Percentiles rank a stretch among this genome's conserved stretches.
Conservation (phyloP, 345 rosid species). For the Citrus trifoliata region DNA sequence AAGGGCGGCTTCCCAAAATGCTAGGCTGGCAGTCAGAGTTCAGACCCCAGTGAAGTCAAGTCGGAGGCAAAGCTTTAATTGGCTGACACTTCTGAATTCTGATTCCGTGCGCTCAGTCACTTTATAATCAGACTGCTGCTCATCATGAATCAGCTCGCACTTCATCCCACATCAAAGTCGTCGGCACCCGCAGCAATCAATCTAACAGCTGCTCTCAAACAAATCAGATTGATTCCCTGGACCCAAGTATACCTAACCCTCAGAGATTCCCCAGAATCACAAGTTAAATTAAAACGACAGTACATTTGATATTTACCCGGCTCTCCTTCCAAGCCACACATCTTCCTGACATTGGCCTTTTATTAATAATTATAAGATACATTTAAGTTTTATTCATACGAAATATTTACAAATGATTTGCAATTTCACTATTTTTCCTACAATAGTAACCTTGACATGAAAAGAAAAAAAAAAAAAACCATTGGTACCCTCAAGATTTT, state of each 20-base stretch:
- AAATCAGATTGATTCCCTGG: constrained; percentile 5
- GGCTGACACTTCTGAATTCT: no score
- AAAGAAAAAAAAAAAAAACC: no score
- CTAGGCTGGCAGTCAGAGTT: no score
- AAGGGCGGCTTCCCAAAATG: no score
- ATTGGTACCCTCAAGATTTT: no score
- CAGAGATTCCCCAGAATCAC: neutral
- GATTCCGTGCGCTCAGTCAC: neutral
- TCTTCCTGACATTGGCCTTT: neutral
- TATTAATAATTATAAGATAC: neutral
- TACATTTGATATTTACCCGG: neutral
- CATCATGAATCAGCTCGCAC: no score
- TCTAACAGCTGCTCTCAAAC: neutral
- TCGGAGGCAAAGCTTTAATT: no score
- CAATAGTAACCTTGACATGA: no score
- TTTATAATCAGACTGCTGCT: no score
- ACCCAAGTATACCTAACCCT: neutral
- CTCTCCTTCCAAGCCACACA: neutral
- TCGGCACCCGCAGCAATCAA: neutral
- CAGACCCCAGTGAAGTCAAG: no score
- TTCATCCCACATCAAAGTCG: no score
- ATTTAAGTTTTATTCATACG: neutral
- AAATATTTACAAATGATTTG: no score
- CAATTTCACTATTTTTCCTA: neutral
- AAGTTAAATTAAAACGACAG: neutral